These are phyloP conservation scores for Lactarius hengduanensis DNA, from an alignment of 768 basidiomycete species.

Conservation along the genomic window DNA sequence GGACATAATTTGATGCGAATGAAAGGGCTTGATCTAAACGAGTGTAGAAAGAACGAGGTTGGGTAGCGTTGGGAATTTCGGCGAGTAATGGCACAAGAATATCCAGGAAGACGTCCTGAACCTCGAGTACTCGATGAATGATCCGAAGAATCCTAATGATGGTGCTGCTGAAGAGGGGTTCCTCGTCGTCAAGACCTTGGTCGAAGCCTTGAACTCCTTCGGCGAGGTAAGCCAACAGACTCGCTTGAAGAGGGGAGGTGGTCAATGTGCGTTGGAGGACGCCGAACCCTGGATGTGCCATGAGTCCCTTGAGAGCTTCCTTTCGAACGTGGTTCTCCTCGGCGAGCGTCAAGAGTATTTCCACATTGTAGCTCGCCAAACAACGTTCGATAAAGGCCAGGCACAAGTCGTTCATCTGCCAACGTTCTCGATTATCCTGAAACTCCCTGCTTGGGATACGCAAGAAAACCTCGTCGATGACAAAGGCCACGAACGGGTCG, in stretches of 20 bases:
- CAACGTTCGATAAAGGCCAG: conserved; percentile 83
- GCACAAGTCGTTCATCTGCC: conserved; percentile 83
- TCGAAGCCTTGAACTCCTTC: conserved; percentile 79
- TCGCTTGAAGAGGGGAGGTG: conserved; percentile 66
- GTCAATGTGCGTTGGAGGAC: conserved; percentile 78
- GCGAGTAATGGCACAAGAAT: conserved; percentile 76
- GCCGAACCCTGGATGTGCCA: conserved; percentile 85
- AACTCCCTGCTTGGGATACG: conserved; percentile 76
- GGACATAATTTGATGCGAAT: conserved; percentile 67
- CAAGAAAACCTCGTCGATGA: conserved; percentile 85
- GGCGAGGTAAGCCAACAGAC: conserved; percentile 74
- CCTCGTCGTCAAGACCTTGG: conserved; percentile 62
- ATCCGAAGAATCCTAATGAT: conserved; percentile 82
- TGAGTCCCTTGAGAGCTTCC: conserved; percentile 55
- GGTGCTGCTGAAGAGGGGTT: conserved; percentile 69
- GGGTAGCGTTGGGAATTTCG: conserved; percentile 61
- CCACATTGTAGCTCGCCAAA: conserved; percentile 78
- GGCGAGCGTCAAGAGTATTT: conserved; percentile 57
- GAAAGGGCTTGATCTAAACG: conserved; percentile 73
- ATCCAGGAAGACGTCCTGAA: conserved; percentile 88
- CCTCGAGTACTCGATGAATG: conserved; percentile 73
- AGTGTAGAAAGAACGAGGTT: conserved; percentile 67
- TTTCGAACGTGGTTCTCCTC: conserved; percentile 52
- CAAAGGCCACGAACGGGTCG: conserved; percentile 79
- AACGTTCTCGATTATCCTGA: conserved; percentile 69